Conservation (phyloP, 768 basidiomycete species). For the Piloderma croceum region DNA sequence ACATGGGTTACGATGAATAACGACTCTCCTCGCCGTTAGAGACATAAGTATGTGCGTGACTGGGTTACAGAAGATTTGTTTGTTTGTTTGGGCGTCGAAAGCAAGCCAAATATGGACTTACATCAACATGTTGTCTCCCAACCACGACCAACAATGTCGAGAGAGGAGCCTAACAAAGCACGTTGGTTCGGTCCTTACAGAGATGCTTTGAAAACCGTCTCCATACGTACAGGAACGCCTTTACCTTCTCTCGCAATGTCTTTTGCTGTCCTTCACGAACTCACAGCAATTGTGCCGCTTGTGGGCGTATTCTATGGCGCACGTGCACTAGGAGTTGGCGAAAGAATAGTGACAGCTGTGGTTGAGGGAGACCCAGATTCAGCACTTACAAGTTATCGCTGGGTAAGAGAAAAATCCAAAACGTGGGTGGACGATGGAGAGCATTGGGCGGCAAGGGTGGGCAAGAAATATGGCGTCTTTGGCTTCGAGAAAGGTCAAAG, state of each 20-base stretch:
- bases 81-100: no score
- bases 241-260: conserved; percentile 72
- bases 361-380: conserved; percentile 14
- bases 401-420: conserved; percentile 39
- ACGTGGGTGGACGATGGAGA: conserved; percentile 78
- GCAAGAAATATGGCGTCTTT: conserved; percentile 73
- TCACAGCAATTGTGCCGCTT: conserved; percentile 76
- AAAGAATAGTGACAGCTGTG: conserved; percentile 42
- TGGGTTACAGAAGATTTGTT: no score
- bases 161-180: no score
- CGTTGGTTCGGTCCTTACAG: conserved; percentile 46
- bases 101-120: no score
- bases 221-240: conserved; percentile 67
- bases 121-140: no score
- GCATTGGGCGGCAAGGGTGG: conserved; percentile 62
- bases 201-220: conserved; percentile 51
- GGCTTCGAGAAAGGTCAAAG: conserved; percentile 56
- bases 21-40: neutral
- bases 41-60: no score
- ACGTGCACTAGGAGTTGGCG: conserved; percentile 62
- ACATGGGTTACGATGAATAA: conserved; percentile 6
- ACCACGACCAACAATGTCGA: no score
- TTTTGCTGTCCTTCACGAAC: conserved; percentile 80
- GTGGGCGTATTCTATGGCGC: conserved; percentile 69
- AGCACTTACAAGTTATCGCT: conserved; percentile 21